Evolutionary conservation across 2,329 filamentous ascomycete species (phyloP).

Genomic region (Pestalotiopsis sp.): DNA sequence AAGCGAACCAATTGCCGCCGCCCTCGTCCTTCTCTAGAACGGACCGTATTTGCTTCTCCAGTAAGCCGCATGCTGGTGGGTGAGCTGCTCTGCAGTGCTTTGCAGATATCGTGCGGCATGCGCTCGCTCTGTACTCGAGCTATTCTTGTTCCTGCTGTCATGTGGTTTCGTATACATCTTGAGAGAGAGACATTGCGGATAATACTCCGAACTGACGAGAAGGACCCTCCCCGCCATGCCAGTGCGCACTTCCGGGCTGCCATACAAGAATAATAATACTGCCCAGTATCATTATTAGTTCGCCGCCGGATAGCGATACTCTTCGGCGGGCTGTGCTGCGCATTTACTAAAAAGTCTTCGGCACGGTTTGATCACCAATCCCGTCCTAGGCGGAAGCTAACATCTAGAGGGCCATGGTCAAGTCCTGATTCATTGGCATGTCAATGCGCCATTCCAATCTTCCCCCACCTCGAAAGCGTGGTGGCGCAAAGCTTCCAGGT

Average conservation of each 20-base stretch:
- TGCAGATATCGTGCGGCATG: too few species aligned
- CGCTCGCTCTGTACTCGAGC: too few species aligned
- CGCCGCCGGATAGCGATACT: neutral
- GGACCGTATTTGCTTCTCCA: neutral
- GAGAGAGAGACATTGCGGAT: too few species aligned
- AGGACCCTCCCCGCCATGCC: too few species aligned
- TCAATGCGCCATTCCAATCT: neutral
- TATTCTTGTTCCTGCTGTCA: too few species aligned
- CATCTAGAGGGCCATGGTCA: neutral
- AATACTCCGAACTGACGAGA: neutral
- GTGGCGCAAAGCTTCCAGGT: neutral
- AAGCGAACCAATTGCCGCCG: neutral
- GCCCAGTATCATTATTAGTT: neutral
- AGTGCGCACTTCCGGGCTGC: neutral
- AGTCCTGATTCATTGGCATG: neutral
- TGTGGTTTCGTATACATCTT: too few species aligned
- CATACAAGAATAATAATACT: neutral
- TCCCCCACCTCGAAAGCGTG: neutral
- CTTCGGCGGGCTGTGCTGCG: constrained; percentile 19
- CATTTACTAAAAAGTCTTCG: constrained; percentile 8
- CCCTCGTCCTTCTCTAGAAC: neutral
- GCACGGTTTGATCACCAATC: constrained; percentile 24
- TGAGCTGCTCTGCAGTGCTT: neutral
- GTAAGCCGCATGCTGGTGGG: neutral
- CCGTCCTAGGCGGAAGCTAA: constrained; percentile 8